Base-by-base conservation (phyloP, 2,329 filamentous ascomycete genomes). In the Cercospora beticola region DNA sequence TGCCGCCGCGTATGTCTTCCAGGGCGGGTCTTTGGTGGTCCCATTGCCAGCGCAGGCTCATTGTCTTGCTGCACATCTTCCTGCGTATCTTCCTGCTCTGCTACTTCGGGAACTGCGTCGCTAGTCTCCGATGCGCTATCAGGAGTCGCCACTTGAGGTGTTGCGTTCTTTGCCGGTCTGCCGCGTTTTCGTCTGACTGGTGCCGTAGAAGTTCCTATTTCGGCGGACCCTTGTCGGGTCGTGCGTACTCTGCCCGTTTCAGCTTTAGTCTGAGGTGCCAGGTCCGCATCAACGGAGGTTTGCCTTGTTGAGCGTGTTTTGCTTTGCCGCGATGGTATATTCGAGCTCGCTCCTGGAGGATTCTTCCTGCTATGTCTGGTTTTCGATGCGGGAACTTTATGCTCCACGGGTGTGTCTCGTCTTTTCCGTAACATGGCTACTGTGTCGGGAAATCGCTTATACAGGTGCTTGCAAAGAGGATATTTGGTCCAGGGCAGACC, bases 401-500 rank as follows among this genome's bases (percentile, higher is more conserved):
- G 52, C 18, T 72, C 74, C 21, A 30, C 4, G 4, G 23, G 18
- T 30, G 62, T 31, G 18, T 56, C 56, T 36, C 64, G 58, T 43
- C 59, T 65, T 28, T 64, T 63, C 60, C 58, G 56, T 30, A 62
- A 40, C 64, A 63, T 68, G 62, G 61, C 71, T 16, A 61, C 72
- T 21, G 72, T 71, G 10, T 74, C 64, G 7, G 81, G 78, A 67
- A 79, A 82, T 23, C 74, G 77, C 36, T 74, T 73, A 64, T 76
- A 78, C 46, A 84, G 75, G 57, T 81, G 78, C 57, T 79, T 74
- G 68, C 80, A 84, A 3, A 85, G 67, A 2, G 81, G 78, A 5
- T 80, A 83, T 61, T 73, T 72, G 58, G 76, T 78, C 83, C 83
- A 85, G 14, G 75, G 74, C 23, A 84, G 75, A 16, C 78, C 81